phyloP scores from a whole-genome alignment of 495 filamentous ascomycete genomes.

The Extremus antarcticus region DNA sequence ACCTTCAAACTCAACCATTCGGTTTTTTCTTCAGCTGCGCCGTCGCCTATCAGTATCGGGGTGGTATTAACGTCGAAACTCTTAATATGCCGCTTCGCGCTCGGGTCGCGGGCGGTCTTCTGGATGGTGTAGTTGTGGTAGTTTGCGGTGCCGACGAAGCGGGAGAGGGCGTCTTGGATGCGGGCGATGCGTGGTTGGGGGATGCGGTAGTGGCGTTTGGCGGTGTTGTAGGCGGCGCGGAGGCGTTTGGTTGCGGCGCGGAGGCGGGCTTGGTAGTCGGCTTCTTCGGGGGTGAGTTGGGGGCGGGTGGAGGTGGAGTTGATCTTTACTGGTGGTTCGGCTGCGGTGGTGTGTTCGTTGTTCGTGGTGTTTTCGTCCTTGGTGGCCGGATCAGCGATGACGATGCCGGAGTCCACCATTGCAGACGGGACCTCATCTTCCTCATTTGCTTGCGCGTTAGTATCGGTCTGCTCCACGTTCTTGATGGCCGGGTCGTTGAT shows the following conservation, averaged over 20 bases:
- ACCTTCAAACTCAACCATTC: slow-evolving; percentile 94
- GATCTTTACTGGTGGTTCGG: no score
- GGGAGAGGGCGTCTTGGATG: slow-evolving; percentile 57
- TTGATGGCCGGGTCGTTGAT: slow-evolving; percentile 2
- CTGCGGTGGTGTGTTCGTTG: no score
- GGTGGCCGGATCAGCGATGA: no score
- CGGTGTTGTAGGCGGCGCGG: slow-evolving; percentile 63
- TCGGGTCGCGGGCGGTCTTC: slow-evolving; percentile 66
- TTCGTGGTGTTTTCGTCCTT: no score
- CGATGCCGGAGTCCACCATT: neutral
- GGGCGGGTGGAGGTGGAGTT: neutral
- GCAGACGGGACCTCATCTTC: neutral
- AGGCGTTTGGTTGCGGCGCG: slow-evolving; percentile 59
- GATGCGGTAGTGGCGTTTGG: slow-evolving; percentile 73
- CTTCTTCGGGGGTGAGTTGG: slow-evolving; percentile 1
- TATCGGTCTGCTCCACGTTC: no score
- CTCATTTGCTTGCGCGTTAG: neutral
- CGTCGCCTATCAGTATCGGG: slow-evolving; percentile 58
- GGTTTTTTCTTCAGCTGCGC: slow-evolving; percentile 45
- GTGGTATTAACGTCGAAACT: slow-evolving; percentile 62
- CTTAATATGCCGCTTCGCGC: slow-evolving; percentile 77
- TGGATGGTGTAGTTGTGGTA: slow-evolving; percentile 96
- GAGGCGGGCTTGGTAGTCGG: slow-evolving; percentile 29
- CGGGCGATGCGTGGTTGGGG: slow-evolving; percentile 55
- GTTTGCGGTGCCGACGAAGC: slow-evolving; percentile 72